Evolutionary conservation across 2,329 filamentous ascomycete species (phyloP).

Genomic region (Drechslerella coelobrocha): DNA sequence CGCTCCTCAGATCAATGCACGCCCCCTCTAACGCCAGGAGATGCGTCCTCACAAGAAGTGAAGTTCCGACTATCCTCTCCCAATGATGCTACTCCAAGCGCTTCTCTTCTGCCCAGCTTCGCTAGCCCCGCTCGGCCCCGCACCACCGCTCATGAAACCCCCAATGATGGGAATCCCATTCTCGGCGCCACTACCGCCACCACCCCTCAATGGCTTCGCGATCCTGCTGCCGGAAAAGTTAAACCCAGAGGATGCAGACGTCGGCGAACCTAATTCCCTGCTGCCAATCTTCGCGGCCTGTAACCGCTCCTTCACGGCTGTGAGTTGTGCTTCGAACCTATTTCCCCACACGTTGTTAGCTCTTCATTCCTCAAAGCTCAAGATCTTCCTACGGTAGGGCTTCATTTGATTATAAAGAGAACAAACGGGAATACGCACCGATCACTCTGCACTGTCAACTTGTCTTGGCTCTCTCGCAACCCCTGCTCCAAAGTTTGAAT

Average conservation of each 20-base stretch:
- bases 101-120: conserved; percentile 37
- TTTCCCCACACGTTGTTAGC: conserved; percentile 44
- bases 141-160: conserved; percentile 30
- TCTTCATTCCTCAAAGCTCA: background rate
- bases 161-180: conserved; percentile 54
- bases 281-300: conserved; percentile 94
- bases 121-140: conserved; percentile 20
- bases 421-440: conserved; percentile 67
- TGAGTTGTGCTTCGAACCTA: conserved; percentile 96
- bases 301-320: conserved; percentile 95
- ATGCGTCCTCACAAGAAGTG: no score
- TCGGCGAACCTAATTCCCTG: conserved; percentile 74
- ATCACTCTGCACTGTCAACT: conserved; percentile 94
- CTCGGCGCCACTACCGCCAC: conserved; percentile 62
- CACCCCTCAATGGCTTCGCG: conserved; percentile 72
- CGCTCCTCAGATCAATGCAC: no score
- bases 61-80: background rate
- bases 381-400: no score
- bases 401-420: background rate
- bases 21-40: no score
- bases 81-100: conserved; percentile 30
- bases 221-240: conserved; percentile 73
- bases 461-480: conserved; percentile 96
- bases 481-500: conserved; percentile 92
- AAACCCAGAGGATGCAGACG: conserved; percentile 64